These are phyloP conservation scores for Starmera pachycereana DNA, from an alignment of 805 yeast genomes.

Conservation along the genomic window DNA sequence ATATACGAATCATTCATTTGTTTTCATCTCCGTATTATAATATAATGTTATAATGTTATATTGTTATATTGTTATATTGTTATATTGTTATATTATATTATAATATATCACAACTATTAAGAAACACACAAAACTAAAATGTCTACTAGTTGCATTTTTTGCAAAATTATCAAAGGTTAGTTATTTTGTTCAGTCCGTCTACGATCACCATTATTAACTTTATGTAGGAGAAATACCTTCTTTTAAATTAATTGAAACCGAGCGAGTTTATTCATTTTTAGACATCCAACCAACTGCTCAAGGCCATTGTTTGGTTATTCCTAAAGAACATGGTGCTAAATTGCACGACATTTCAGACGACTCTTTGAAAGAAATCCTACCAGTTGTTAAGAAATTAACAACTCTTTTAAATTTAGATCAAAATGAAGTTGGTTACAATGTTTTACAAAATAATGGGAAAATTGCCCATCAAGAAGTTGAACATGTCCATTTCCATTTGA, in stretches of 20 bases:
- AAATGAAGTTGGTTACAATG: conserved; percentile 68
- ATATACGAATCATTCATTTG: too few species aligned
- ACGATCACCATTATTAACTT: conserved; percentile 2
- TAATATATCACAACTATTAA: too few species aligned
- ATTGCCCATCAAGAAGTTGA: conserved; percentile 94
- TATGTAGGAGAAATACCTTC: conserved; percentile 89
- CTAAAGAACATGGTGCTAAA: conserved; percentile 89
- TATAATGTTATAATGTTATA: too few species aligned
- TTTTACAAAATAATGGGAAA: conserved; percentile 87
- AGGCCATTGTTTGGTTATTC: conserved; percentile 85
- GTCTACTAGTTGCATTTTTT: conserved; percentile 70
- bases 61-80: too few species aligned
- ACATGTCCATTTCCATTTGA: conserved; percentile 94
- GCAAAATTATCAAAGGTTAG: conserved; percentile 83
- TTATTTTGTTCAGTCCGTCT: conserved; percentile 1
- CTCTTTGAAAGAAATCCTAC: conserved; percentile 73
- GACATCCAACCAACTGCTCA: conserved; percentile 89
- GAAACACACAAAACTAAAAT: conserved; percentile 1
- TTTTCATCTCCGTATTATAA: too few species aligned
- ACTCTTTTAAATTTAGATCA: conserved; percentile 59
- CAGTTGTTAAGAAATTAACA: conserved; percentile 80
- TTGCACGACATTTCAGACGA: conserved; percentile 92
- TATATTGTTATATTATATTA: too few species aligned
- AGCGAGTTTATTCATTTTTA: conserved; percentile 69
- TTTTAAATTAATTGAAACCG: conserved; percentile 82